phyloP scores from a whole-genome alignment of 306 rosid genomes.

The Cucumis melo region DNA sequence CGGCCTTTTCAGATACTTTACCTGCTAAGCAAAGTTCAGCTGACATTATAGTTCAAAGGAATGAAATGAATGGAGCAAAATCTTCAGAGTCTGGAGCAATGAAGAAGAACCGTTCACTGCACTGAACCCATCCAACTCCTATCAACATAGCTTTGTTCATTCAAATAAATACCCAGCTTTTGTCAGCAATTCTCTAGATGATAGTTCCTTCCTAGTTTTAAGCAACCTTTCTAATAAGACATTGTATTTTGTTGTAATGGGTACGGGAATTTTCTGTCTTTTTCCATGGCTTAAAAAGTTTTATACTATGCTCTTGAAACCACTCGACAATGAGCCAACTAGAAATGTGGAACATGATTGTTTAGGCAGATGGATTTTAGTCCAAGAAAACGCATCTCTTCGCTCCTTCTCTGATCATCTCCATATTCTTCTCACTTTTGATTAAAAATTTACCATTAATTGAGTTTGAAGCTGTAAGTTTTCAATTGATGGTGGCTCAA shows the following conservation, averaged over 20 bases:
- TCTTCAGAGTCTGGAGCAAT: conserved; percentile 1
- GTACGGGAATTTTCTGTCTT: too few species aligned
- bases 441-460: too few species aligned
- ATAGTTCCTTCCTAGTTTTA: background rate
- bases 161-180: background rate
- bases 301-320: too few species aligned
- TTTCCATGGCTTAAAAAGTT: too few species aligned
- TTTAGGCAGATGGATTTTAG: too few species aligned
- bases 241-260: background rate
- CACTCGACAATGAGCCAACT: too few species aligned
- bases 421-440: too few species aligned
- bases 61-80: conserved; percentile 7
- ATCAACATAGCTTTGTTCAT: background rate
- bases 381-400: too few species aligned
- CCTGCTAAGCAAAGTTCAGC: background rate
- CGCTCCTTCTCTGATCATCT: too few species aligned
- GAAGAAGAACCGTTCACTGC: background rate
- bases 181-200: conserved; percentile 1
- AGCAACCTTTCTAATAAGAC: conserved; percentile 4
- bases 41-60: conserved; percentile 3
- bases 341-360: too few species aligned
- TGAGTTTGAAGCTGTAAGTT: too few species aligned
- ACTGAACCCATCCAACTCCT: background rate
- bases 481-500: too few species aligned
- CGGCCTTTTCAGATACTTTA: conserved; percentile 3